These are phyloP conservation scores for Russula brevipes DNA, from an alignment of 768 basidiomycete genomes.

Conservation along the genomic window DNA sequence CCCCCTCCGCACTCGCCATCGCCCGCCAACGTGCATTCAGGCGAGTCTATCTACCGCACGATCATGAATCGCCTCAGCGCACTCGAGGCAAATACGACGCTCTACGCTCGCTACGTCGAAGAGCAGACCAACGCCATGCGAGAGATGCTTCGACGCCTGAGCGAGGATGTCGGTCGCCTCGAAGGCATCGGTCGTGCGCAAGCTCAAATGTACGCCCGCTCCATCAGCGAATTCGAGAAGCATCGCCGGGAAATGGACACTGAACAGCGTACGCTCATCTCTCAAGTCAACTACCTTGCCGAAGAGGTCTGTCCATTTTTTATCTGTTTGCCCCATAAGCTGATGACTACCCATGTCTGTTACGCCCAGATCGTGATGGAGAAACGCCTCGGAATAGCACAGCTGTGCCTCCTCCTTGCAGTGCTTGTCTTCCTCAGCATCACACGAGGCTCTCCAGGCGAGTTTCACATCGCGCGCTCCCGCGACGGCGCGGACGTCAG, in stretches of 20 bases:
- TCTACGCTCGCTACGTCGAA: slow-evolving; percentile 81
- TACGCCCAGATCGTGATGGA: slow-evolving; percentile 67
- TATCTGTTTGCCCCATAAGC: not conserved
- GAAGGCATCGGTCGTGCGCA: slow-evolving; percentile 72
- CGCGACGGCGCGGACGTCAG: slow-evolving; percentile 30
- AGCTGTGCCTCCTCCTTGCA: slow-evolving; percentile 75
- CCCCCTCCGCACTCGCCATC: slow-evolving; percentile 20
- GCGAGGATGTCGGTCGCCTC: slow-evolving; percentile 72
- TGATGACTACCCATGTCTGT: not conserved
- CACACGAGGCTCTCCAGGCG: slow-evolving; percentile 63
- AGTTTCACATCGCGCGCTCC: slow-evolving; percentile 24
- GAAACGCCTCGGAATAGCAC: slow-evolving; percentile 84
- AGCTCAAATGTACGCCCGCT: slow-evolving; percentile 57
- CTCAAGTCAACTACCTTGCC: slow-evolving; percentile 65
- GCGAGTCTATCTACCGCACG: slow-evolving; percentile 91
- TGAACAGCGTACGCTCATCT: slow-evolving; percentile 65
- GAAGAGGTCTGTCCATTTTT: slow-evolving; percentile 56
- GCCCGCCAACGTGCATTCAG: slow-evolving; percentile 29
- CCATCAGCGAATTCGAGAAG: slow-evolving; percentile 61
- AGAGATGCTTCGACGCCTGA: slow-evolving; percentile 65
- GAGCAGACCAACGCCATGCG: slow-evolving; percentile 78
- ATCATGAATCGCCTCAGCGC: slow-evolving; percentile 90
- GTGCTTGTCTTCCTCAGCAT: slow-evolving; percentile 84
- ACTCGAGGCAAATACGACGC: slow-evolving; percentile 82
- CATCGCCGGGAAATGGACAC: slow-evolving; percentile 61